Evolutionary conservation across 2,329 filamentous ascomycete species (phyloP).

Genomic region (Clonostachys rhizophaga): DNA sequence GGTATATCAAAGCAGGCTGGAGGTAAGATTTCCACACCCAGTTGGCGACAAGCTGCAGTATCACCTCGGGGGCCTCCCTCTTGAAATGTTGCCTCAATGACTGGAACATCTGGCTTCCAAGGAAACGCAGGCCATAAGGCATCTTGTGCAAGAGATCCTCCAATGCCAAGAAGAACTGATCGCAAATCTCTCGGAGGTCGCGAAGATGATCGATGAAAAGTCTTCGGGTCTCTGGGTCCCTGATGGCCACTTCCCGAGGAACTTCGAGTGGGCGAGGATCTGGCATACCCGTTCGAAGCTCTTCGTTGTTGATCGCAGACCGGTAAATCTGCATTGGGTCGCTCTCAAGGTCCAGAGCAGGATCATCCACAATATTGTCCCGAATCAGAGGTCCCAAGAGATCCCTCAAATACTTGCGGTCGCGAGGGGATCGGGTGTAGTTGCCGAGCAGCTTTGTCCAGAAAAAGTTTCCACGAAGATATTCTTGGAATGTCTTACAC

Average conservation of each 20-base stretch:
- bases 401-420: slow-evolving; percentile 88
- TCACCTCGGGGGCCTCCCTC: slow-evolving; percentile 68
- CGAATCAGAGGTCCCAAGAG: slow-evolving; percentile 80
- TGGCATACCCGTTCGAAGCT: slow-evolving; percentile 82
- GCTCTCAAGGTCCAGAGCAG: slow-evolving; percentile 87
- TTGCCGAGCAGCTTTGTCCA: slow-evolving; percentile 83
- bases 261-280: slow-evolving; percentile 81
- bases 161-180: slow-evolving; percentile 78
- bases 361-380: slow-evolving; percentile 90
- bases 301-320: slow-evolving; percentile 94
- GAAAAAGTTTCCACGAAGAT: slow-evolving; percentile 85
- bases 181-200: slow-evolving; percentile 89
- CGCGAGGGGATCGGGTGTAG: slow-evolving; percentile 86
- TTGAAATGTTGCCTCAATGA: slow-evolving; percentile 73
- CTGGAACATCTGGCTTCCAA: slow-evolving; percentile 83
- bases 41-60: slow-evolving; percentile 79
- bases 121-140: slow-evolving; percentile 87
- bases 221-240: slow-evolving; percentile 85
- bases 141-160: slow-evolving; percentile 83
- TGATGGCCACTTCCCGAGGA: slow-evolving; percentile 88
- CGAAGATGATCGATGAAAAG: slow-evolving; percentile 93
- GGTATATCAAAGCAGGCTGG: slow-evolving; percentile 81
- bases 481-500: slow-evolving; percentile 73
- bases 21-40: slow-evolving; percentile 97
- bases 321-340: slow-evolving; percentile 97